These are phyloP conservation scores for Cutaneotrichosporon dermatis DNA, from an alignment of 1,284 basidiomycete genomes.

Conservation along the genomic window DNA sequence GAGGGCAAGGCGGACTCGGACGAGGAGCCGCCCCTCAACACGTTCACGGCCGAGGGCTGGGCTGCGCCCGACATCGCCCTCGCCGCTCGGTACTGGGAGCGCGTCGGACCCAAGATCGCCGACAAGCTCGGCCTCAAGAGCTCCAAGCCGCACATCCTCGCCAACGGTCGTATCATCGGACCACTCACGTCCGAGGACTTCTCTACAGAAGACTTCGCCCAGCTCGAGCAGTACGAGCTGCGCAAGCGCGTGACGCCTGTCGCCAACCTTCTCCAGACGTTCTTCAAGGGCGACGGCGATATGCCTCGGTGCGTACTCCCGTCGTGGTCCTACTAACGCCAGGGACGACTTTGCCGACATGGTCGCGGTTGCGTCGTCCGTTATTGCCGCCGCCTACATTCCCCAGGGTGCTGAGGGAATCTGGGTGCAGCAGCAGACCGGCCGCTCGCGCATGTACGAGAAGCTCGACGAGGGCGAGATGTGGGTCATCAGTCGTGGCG, in stretches of 20 bases:
- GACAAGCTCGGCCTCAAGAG: conserved; percentile 55
- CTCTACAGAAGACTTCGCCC: conserved; percentile 60
- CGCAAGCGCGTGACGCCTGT: conserved; percentile 65
- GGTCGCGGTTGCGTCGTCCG: conserved; percentile 62
- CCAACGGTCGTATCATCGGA: conserved; percentile 78
- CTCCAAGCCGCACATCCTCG: conserved; percentile 60
- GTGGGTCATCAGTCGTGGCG: conserved; percentile 50
- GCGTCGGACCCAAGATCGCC: conserved; percentile 23
- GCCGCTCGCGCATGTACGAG: conserved; percentile 56
- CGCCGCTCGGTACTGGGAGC: conserved; percentile 40
- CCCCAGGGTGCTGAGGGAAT: conserved; percentile 66
- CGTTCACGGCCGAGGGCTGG: conserved; percentile 27
- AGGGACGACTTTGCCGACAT: conserved; percentile 60
- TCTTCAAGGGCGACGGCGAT: conserved; percentile 48
- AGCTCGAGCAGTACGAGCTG: conserved; percentile 67
- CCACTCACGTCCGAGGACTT: conserved; percentile 60
- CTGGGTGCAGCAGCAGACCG: conserved; percentile 59
- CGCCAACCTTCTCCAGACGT: conserved; percentile 58
- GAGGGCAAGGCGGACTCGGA: background rate
- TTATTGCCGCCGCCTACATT: conserved; percentile 62
- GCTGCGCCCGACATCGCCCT: conserved; percentile 26
- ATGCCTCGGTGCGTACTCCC: conserved; percentile 51
- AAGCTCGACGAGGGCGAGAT: conserved; percentile 60
- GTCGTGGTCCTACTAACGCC: conserved; percentile 8
- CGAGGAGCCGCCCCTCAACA: background rate